A percentile compares a stretch with the other conserved stretches of the same genome.
phyloP scores from a whole-genome alignment of 331 rosid species.

The Saraca asoca region DNA sequence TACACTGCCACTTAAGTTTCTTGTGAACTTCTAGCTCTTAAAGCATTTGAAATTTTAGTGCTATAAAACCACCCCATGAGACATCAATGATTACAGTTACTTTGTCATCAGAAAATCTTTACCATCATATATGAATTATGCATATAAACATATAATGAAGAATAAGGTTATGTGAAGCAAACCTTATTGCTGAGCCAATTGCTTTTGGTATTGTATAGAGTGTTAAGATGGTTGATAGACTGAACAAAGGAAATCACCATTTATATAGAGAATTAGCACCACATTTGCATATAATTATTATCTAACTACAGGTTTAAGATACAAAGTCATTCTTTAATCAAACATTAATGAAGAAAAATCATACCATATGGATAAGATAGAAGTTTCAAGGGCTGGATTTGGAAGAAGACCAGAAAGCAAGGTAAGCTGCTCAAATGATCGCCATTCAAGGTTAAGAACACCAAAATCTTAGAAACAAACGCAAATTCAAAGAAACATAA shows the following conservation, averaged over 20 bases:
- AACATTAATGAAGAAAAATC: neutral
- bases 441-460: constrained; percentile 65
- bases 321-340: neutral
- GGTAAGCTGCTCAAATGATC: constrained; percentile 66
- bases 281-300: neutral
- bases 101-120: neutral
- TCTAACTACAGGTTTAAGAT: neutral
- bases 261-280: constrained; percentile 10
- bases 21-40: constrained; percentile 54
- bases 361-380: constrained; percentile 51
- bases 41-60: constrained; percentile 56
- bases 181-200: constrained; percentile 74
- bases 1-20: constrained; percentile 39
- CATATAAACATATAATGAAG: neutral
- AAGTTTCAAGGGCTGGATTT: constrained; percentile 72
- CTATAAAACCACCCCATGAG: constrained; percentile 32
- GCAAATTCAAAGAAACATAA: neutral
- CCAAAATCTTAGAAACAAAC: constrained; percentile 11
- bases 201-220: constrained; percentile 59
- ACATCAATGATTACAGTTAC: constrained; percentile 16
- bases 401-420: constrained; percentile 71
- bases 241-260: constrained; percentile 22
- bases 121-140: neutral
- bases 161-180: constrained; percentile 15
- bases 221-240: constrained; percentile 46